phyloP scores from a whole-genome alignment of 23 red algal genomes.

The Pyropia haitanensis region DNA sequence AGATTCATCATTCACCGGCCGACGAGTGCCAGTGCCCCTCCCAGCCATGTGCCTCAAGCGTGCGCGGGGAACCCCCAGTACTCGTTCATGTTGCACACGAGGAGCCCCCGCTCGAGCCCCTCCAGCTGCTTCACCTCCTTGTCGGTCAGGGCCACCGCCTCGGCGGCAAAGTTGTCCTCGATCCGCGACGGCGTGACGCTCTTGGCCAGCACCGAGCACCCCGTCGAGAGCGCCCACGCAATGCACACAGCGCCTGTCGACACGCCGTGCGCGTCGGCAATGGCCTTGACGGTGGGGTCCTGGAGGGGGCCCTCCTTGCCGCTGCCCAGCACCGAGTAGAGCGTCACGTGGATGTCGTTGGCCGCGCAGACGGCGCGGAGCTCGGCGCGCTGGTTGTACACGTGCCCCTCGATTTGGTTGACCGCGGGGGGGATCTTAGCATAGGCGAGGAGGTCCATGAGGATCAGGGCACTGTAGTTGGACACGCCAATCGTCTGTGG shows the following conservation, averaged over 20 bases:
- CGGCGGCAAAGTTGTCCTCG: slow-evolving; percentile 48
- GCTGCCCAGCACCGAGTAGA: slow-evolving; percentile 64
- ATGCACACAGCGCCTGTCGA: slow-evolving; percentile 50
- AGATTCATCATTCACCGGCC: no score
- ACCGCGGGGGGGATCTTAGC: slow-evolving; percentile 56
- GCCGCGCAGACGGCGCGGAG: slow-evolving; percentile 34
- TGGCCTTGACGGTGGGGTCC: slow-evolving; percentile 31
- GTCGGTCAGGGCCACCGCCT: slow-evolving; percentile 23
- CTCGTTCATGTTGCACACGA: slow-evolving; percentile 77
- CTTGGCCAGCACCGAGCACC: slow-evolving; percentile 73
- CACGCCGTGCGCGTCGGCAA: slow-evolving; percentile 29
- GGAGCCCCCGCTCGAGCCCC: slow-evolving; percentile 39
- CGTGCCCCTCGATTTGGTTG: slow-evolving; percentile 80
- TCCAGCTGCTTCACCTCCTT: slow-evolving; percentile 42
- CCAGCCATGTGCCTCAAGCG: neutral
- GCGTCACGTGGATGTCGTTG: slow-evolving; percentile 54
- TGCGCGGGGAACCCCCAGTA: slow-evolving; percentile 82
- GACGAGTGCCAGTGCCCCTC: no score
- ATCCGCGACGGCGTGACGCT: slow-evolving; percentile 48
- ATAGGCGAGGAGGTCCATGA: slow-evolving; percentile 66
- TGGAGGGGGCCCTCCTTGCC: slow-evolving; percentile 58
- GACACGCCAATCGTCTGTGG: slow-evolving; percentile 53
- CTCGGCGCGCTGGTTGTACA: slow-evolving; percentile 39
- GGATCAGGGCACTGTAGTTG: slow-evolving; percentile 48
- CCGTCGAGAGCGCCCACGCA: slow-evolving; percentile 68